Evolutionary conservation across 805 yeast species (phyloP), one percentile per base, ranked within the genome.

Genomic region (Metschnikowia santaceciliae): DNA sequence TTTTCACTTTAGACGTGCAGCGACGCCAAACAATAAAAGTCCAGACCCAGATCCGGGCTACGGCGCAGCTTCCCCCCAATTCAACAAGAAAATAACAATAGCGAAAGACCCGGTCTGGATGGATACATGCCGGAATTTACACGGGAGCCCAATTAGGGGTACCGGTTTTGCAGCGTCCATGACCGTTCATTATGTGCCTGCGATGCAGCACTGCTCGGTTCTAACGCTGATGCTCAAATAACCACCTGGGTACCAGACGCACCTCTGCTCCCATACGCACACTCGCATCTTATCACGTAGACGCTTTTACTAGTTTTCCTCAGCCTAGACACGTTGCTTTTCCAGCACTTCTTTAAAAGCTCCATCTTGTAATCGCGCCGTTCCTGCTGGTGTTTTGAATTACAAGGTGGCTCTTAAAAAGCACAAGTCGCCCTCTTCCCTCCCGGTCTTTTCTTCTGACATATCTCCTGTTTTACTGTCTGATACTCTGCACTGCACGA

Each of bases 181-280:
- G 42, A 23, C 42, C 42, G 42, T 20, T 30, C 20, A 32, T 19
- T 19, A 32, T 42, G 23, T 19, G 32, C 46, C 33, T 22, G 46
- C 46, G 46, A 42, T 17, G 46, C 46, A 10, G 46, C 46, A 32
- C 45, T 17, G 38, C 46, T 42, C 43, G 34, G 22, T 17, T 15
- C 43, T 5, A 26, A 8, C 30, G 30, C 30, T 8, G 30, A 26
- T 26, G 30, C 11, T 26, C 30, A 26, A 26, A 20, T 42, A 42
- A 42, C 46, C 46, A 42, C 46, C 32, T 20, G 46, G 46, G 46
- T 42, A 42, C 32, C 15, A 14, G 46, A 42, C 46, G 46, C 45
- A 42, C 45, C 36, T 6, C 45, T 13, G 43, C 26, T 7, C 4
- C 13, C 45, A 32, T 32, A 42, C 45, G 14, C 36, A 42, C 37